phyloP scores from a whole-genome alignment of 495 filamentous ascomycete species.

The Penicillium mononematosum region DNA sequence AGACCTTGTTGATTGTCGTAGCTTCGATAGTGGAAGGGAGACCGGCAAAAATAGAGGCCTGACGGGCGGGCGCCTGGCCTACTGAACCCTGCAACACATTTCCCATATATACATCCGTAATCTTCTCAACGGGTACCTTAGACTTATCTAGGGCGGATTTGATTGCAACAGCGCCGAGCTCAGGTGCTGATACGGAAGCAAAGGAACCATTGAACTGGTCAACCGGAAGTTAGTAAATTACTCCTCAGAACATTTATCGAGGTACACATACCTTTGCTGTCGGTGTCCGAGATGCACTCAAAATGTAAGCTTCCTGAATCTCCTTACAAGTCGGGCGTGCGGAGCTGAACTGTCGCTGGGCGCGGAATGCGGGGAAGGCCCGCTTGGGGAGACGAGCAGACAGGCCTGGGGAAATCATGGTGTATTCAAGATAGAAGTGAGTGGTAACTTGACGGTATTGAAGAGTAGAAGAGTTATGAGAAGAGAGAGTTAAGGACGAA shows the following conservation, averaged over 20 bases:
- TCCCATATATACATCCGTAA: constrained; percentile 94
- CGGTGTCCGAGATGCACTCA: constrained; percentile 83
- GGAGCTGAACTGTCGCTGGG: constrained; percentile 66
- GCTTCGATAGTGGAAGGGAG: constrained; percentile 76
- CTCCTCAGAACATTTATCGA: neutral
- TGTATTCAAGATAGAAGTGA: neutral
- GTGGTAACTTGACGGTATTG: neutral
- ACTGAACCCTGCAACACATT: constrained; percentile 85
- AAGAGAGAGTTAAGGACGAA: neutral
- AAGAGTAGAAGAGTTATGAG: neutral
- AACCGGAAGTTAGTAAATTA: neutral
- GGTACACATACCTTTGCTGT: constrained; percentile 67
- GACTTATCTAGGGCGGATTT: constrained; percentile 84
- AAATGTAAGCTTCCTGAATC: constrained; percentile 85
- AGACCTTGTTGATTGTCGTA: constrained; percentile 95
- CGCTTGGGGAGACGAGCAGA: constrained; percentile 34
- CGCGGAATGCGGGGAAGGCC: constrained; percentile 43
- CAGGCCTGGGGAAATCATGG: constrained; percentile 31
- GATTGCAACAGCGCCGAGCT: constrained; percentile 85
- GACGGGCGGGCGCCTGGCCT: constrained; percentile 88
- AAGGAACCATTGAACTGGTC: constrained; percentile 89
- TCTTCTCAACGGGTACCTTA: constrained; percentile 68
- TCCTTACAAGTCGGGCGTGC: constrained; percentile 60
- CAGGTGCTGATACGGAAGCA: constrained; percentile 73
- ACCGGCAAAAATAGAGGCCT: constrained; percentile 86